Evolutionary conservation across 306 rosid genomes (phyloP).

Genomic region (Cucurbita argyrosperma): DNA sequence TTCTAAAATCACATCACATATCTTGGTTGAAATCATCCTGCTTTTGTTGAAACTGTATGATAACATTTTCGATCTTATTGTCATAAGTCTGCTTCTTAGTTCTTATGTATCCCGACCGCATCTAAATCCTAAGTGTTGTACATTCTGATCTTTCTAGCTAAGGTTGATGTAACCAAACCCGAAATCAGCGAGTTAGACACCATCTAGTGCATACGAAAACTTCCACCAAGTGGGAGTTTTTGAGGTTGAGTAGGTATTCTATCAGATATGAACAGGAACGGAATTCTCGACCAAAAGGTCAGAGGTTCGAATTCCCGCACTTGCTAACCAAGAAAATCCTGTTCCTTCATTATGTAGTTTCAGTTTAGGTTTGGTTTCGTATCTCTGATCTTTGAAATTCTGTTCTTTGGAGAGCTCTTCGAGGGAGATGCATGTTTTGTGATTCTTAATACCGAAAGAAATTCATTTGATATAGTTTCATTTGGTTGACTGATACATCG

Average conservation of each 20-base stretch:
- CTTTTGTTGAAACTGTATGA: background rate
- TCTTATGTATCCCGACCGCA: background rate
- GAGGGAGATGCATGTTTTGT: background rate
- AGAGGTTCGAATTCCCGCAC: background rate
- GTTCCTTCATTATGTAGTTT: background rate
- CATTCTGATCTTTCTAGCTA: background rate
- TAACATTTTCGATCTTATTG: background rate
- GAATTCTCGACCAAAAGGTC: background rate
- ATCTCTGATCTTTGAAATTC: background rate
- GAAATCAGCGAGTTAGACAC: background rate
- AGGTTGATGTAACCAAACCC: background rate
- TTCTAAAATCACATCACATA: background rate
- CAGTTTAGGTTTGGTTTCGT: background rate
- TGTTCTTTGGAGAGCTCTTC: background rate
- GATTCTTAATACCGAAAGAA: background rate
- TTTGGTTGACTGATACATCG: background rate
- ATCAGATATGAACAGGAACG: background rate
- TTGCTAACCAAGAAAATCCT: background rate
- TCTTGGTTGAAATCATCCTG: background rate
- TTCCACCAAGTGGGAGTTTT: background rate
- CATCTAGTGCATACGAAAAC: background rate
- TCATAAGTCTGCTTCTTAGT: background rate
- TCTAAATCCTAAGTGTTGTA: background rate
- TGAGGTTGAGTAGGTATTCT: background rate
- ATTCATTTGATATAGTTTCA: background rate